Evolutionary conservation across 2,329 filamentous ascomycete species (phyloP).

Genomic region (Fusarium guadeloupense): DNA sequence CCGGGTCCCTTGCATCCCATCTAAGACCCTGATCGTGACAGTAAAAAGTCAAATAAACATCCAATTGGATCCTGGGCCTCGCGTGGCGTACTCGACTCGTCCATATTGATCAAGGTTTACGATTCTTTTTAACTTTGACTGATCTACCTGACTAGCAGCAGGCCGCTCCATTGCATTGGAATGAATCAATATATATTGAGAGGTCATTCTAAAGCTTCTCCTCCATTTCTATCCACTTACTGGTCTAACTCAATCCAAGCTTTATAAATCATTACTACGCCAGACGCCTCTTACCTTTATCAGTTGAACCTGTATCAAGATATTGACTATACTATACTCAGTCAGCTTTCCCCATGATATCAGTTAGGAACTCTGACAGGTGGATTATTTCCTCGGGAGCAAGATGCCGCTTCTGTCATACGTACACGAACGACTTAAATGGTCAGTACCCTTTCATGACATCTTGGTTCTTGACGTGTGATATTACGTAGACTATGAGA

Average conservation of each 20-base stretch:
- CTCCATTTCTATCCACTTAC: conserved; percentile 2
- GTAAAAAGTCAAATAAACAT: background rate
- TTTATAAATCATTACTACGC: conserved; percentile 4
- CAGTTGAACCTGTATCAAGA: background rate
- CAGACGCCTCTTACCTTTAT: conserved; percentile 10
- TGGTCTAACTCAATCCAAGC: conserved; percentile 3
- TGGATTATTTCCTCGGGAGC: background rate
- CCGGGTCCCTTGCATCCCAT: conserved; percentile 27
- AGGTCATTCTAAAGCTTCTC: conserved; percentile 1
- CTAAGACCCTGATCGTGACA: conserved; percentile 8
- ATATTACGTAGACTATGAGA: background rate
- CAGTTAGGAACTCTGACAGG: background rate
- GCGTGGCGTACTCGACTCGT: conserved; percentile 1
- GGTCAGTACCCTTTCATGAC: background rate
- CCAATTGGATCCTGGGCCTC: conserved; percentile 6
- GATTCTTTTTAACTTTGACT: conserved; percentile 15
- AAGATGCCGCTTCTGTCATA: background rate
- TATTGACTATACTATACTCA: conserved; percentile 3
- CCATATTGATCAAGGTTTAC: conserved; percentile 6
- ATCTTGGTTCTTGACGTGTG: background rate
- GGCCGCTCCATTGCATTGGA: conserved; percentile 18
- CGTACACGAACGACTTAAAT: background rate
- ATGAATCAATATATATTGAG: conserved; percentile 7
- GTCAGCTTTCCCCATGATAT: background rate
- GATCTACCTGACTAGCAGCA: conserved; percentile 20